Percentiles rank a stretch among this genome's conserved stretches.
These are phyloP conservation scores for Peronospora farinosa DNA, from an alignment of 352 stramenopile genomes.

Conservation along the genomic window DNA sequence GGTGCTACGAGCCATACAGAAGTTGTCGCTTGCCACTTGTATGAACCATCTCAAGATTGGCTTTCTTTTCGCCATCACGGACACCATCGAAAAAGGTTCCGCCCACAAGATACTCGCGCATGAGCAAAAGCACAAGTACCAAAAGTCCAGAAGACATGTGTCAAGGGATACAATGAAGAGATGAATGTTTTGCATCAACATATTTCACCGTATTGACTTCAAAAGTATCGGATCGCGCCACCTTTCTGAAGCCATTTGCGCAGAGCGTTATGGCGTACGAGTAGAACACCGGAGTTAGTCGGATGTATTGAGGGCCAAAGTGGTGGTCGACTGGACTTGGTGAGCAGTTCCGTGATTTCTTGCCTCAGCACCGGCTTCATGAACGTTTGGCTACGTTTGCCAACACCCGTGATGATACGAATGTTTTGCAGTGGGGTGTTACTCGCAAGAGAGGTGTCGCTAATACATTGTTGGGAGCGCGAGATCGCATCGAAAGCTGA, in stretches of 20 bases:
- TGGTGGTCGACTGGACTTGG: slow-evolving; percentile 38
- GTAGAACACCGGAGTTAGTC: slow-evolving; percentile 52
- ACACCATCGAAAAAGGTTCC: too few relatives aligned
- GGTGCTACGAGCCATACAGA: too few relatives aligned
- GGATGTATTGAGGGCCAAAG: slow-evolving; percentile 48
- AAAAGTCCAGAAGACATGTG: too few relatives aligned
- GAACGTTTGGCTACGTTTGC: slow-evolving; percentile 51
- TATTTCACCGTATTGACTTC: background rate
- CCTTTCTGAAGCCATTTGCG: slow-evolving; percentile 51
- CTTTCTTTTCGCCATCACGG: too few relatives aligned
- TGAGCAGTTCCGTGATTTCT: slow-evolving; percentile 48
- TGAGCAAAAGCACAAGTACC: too few relatives aligned
- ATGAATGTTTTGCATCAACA: background rate
- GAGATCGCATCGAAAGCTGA: slow-evolving; percentile 49
- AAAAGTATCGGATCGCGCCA: slow-evolving; percentile 38
- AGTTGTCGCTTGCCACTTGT: too few relatives aligned
- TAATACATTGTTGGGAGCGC: slow-evolving; percentile 23
- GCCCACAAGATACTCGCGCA: too few relatives aligned
- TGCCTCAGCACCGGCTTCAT: slow-evolving; percentile 52
- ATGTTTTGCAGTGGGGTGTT: slow-evolving; percentile 36
- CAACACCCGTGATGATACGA: slow-evolving; percentile 69
- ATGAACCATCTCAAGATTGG: too few relatives aligned
- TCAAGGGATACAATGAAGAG: background rate
- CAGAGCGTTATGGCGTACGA: slow-evolving; percentile 46
- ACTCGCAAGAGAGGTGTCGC: slow-evolving; percentile 20